Evolutionary conservation across 768 basidiomycete genomes (phyloP).

Genomic region (Russula griseocarnosa): DNA sequence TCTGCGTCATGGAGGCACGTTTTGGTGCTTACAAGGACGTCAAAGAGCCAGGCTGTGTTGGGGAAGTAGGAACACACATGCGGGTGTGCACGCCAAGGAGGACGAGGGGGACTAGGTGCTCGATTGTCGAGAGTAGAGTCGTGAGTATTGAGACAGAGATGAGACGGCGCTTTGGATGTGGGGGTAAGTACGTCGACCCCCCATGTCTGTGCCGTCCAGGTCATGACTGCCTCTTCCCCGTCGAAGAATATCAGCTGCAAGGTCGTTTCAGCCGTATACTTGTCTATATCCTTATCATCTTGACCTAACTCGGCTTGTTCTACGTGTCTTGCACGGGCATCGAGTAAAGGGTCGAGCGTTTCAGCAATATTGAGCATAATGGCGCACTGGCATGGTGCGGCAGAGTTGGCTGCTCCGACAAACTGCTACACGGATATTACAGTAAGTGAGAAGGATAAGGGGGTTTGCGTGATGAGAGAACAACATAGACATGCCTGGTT

Average conservation of each 20-base stretch:
- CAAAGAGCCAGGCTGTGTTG: conserved; percentile 94
- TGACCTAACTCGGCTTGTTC: too few species aligned
- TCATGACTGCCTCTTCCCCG: conserved; percentile 92
- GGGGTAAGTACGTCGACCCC: conserved; percentile 54
- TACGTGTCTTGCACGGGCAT: conserved; percentile 53
- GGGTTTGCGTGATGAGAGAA: too few species aligned
- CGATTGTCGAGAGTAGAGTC: conserved; percentile 75
- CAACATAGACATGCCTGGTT: conserved; percentile 67
- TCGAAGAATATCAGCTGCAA: conserved; percentile 94
- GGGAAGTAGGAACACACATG: conserved; percentile 74
- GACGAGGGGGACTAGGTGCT: conserved; percentile 90
- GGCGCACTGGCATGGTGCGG: conserved; percentile 90
- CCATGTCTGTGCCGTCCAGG: conserved; percentile 94
- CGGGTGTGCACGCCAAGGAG: conserved; percentile 78
- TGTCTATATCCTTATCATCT: too few species aligned
- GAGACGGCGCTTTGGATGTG: conserved; percentile 55
- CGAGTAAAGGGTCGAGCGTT: conserved; percentile 66
- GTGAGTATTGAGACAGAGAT: conserved; percentile 41
- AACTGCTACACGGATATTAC: conserved; percentile 51
- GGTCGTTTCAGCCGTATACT: conserved; percentile 81
- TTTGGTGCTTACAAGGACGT: conserved; percentile 71
- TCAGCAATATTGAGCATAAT: conserved; percentile 92
- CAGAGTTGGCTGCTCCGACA: conserved; percentile 95
- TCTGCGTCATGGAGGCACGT: conserved; percentile 64
- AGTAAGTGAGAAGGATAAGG: background rate